phyloP scores from a whole-genome alignment of 2,329 filamentous ascomycete genomes.

The Fusarium caatingaense region DNA sequence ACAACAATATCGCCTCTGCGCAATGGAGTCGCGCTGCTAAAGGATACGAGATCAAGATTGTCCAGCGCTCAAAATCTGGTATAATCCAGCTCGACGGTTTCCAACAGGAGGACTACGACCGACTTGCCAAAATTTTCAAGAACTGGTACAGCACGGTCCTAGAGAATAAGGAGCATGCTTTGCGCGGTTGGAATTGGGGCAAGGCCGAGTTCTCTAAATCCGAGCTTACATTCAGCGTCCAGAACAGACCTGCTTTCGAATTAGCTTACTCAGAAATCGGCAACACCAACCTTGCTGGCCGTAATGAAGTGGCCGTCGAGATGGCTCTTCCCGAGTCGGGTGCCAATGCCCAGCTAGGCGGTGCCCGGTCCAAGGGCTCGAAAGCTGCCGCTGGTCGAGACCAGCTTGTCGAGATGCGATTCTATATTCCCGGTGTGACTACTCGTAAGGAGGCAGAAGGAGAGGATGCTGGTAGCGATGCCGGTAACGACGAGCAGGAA shows the following conservation, averaged over 20 bases:
- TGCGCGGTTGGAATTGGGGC: slow-evolving; percentile 99
- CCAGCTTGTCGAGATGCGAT: slow-evolving; percentile 97
- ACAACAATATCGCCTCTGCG: slow-evolving; percentile 83
- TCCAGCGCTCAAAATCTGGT: slow-evolving; percentile 79
- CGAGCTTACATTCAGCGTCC: slow-evolving; percentile 95
- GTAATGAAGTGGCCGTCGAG: slow-evolving; percentile 97
- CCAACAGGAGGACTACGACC: slow-evolving; percentile 92
- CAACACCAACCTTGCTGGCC: slow-evolving; percentile 96
- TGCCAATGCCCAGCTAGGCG: slow-evolving; percentile 78
- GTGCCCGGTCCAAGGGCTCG: slow-evolving; percentile 80
- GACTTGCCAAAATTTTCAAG: slow-evolving; percentile 92
- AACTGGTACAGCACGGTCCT: slow-evolving; percentile 96
- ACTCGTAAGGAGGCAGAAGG: slow-evolving; percentile 77
- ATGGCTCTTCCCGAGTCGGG: slow-evolving; percentile 84
- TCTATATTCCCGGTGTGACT: slow-evolving; percentile 94
- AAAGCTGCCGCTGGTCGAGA: slow-evolving; percentile 91
- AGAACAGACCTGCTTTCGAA: slow-evolving; percentile 96
- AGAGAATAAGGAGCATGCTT: slow-evolving; percentile 91
- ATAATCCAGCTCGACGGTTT: slow-evolving; percentile 97
- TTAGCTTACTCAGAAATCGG: slow-evolving; percentile 97
- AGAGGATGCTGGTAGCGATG: slow-evolving; percentile 75
- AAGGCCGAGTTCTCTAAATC: slow-evolving; percentile 97
- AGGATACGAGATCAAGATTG: slow-evolving; percentile 93
- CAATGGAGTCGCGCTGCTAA: slow-evolving; percentile 96
- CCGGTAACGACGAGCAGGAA: slow-evolving; percentile 68